phyloP scores from a whole-genome alignment of 75 land plant genomes.

The Ceratopteris richardii region DNA sequence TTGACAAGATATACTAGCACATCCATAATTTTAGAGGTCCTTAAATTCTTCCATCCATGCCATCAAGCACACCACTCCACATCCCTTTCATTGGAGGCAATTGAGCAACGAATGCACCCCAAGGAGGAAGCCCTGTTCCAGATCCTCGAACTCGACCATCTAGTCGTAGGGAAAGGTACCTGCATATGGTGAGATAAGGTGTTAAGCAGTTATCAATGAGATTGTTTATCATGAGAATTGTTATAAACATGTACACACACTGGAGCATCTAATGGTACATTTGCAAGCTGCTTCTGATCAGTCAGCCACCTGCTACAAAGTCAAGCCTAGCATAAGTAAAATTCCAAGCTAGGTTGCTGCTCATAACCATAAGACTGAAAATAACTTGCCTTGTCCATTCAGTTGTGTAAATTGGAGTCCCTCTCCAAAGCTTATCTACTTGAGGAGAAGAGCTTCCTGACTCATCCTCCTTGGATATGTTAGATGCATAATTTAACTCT shows the following conservation, averaged over 20 bases:
- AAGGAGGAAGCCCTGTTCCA: constrained; percentile 90
- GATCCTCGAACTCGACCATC: constrained; percentile 98
- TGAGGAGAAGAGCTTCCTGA: constrained; percentile 27
- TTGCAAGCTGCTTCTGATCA: constrained; percentile 85
- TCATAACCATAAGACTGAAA: not conserved
- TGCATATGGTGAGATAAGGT: constrained; percentile 6
- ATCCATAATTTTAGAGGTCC: not conserved
- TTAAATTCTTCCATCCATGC: constrained; percentile 86
- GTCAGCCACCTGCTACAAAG: constrained; percentile 72
- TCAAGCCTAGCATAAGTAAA: not conserved
- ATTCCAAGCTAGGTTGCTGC: not conserved
- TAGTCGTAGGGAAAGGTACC: constrained; percentile 81
- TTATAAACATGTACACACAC: constrained; percentile 49
- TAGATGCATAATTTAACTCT: constrained; percentile 2
- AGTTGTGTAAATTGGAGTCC: constrained; percentile 49
- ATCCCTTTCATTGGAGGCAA: constrained; percentile 80
- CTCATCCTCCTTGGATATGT: constrained; percentile 25
- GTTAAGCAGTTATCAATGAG: not conserved
- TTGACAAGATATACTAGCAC: too few species aligned
- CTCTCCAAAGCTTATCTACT: constrained; percentile 70
- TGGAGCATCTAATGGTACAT: constrained; percentile 65
- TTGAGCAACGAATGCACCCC: constrained; percentile 91
- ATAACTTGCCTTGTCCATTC: constrained; percentile 79
- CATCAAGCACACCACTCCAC: constrained; percentile 89
- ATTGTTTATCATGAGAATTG: not conserved